phyloP scores from a whole-genome alignment of 371 early-diverging fungal genomes.

The Mucor piriformis region DNA sequence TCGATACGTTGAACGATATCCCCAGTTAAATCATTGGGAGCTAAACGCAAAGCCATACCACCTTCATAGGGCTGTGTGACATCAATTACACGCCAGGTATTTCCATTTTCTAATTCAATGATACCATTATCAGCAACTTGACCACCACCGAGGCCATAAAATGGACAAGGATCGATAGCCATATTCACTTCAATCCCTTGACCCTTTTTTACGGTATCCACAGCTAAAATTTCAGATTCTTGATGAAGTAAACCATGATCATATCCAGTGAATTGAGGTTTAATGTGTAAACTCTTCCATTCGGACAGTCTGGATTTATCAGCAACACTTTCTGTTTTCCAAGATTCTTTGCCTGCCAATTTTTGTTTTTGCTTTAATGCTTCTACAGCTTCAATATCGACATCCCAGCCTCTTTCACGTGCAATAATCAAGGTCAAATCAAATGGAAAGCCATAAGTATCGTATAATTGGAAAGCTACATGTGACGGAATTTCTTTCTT shows the following conservation, averaged over 20 bases:
- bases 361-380: constrained; percentile 56
- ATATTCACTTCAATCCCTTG: constrained; percentile 43
- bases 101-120: constrained; percentile 49
- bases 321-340: constrained; percentile 47
- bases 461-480: constrained; percentile 72
- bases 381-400: constrained; percentile 66
- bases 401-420: constrained; percentile 69
- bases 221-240: constrained; percentile 55
- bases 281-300: constrained; percentile 44
- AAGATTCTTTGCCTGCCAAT: constrained; percentile 57
- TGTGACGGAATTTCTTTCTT: constrained; percentile 50
- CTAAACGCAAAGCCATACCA: constrained; percentile 38
- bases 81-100: constrained; percentile 52
- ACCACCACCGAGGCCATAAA: constrained; percentile 78
- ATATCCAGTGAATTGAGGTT: constrained; percentile 64
- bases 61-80: constrained; percentile 65
- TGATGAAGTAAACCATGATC: constrained; percentile 47
- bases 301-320: constrained; percentile 43
- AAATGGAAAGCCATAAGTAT: constrained; percentile 79
- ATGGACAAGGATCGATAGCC: constrained; percentile 74
- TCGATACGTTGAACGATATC: constrained; percentile 24
- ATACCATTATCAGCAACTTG: constrained; percentile 70
- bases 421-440: constrained; percentile 76
- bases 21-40: constrained; percentile 11
- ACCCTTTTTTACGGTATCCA: constrained; percentile 38